phyloP scores from a whole-genome alignment of 441 rosid species.

The Manihot esculenta region DNA sequence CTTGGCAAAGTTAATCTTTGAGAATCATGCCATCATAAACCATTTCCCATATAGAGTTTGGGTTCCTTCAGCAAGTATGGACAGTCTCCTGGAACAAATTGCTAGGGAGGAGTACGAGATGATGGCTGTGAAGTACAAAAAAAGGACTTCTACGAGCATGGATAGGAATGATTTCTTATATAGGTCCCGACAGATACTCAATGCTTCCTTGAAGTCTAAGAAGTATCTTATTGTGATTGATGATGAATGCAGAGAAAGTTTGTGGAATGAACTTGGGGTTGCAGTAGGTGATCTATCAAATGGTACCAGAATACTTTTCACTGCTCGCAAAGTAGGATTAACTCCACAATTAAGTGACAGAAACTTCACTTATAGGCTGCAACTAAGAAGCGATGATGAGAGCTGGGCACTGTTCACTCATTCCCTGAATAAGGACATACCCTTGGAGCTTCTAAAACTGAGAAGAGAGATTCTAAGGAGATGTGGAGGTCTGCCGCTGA shows the following conservation, averaged over 20 bases:
- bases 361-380: not conserved
- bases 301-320: not conserved
- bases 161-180: not conserved
- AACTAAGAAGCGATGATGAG: not conserved
- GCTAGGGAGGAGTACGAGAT: not conserved
- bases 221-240: not conserved
- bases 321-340: not conserved
- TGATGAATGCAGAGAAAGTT: not conserved
- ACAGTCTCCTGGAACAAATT: not conserved
- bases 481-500: slow-evolving; percentile 4
- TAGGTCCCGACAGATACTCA: not conserved
- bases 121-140: too few relatives aligned
- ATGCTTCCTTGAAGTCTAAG: not conserved
- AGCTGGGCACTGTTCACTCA: slow-evolving; percentile 5
- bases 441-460: not conserved
- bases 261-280: not conserved
- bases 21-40: not conserved
- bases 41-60: not conserved
- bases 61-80: not conserved
- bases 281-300: not conserved
- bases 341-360: not conserved
- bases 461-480: not conserved
- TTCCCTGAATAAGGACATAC: not conserved
- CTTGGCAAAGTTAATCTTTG: not conserved
- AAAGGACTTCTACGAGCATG: not conserved